Evolutionary conservation across 202 grass and related monocot species (phyloP).

Genomic region (Setaria viridis): DNA sequence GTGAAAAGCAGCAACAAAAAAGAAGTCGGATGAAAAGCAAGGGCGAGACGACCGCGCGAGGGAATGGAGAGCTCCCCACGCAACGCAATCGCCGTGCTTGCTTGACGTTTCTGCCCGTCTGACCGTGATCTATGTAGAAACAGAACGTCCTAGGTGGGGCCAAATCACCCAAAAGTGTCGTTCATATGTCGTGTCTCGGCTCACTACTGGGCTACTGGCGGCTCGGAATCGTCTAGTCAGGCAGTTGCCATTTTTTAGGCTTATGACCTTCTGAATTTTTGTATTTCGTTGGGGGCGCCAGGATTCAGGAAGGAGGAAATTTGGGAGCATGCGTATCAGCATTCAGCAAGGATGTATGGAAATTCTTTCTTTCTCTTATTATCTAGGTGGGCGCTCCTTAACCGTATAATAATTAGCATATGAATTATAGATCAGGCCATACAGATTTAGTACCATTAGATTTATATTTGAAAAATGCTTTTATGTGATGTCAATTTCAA

Average conservation of each 20-base stretch:
- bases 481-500: too few relatives aligned
- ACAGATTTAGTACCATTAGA: too few relatives aligned
- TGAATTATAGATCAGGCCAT: too few relatives aligned
- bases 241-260: background rate
- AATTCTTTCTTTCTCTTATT: too few relatives aligned
- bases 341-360: too few relatives aligned
- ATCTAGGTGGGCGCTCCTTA: too few relatives aligned
- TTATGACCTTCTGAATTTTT: background rate
- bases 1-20: background rate
- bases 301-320: too few relatives aligned
- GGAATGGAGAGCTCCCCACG: slow-evolving; percentile 30
- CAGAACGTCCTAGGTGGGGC: background rate
- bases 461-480: too few relatives aligned
- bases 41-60: background rate
- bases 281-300: too few relatives aligned
- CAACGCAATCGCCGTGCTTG: slow-evolving; percentile 38
- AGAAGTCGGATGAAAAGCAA: background rate
- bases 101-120: background rate
- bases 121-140: background rate
- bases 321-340: too few relatives aligned
- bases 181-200: background rate
- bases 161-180: background rate
- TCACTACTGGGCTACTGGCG: background rate
- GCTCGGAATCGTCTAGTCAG: background rate
- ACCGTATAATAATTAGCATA: too few relatives aligned